phyloP scores from a whole-genome alignment of 805 yeast species.

The Scheffersomyces lignosus region DNA sequence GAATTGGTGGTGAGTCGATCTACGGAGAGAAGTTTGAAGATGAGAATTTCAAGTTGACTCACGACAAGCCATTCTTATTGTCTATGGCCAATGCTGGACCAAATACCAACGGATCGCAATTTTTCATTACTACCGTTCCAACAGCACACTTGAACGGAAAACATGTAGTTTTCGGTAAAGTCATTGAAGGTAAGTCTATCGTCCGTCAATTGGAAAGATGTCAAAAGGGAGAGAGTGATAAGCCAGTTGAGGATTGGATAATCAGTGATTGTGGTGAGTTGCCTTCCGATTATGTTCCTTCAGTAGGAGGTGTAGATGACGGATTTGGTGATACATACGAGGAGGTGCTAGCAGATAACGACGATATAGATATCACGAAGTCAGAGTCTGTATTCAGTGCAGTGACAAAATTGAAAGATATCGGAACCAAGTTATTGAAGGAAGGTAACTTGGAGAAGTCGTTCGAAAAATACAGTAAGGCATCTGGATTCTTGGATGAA shows the following conservation, averaged over 20 bases:
- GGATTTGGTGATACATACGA: constrained; percentile 86
- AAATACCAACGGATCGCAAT: constrained; percentile 94
- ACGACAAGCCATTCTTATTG: constrained; percentile 81
- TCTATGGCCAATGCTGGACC: constrained; percentile 99
- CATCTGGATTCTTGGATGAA: constrained; percentile 65
- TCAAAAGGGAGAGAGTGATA: constrained; percentile 65
- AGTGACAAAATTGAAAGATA: constrained; percentile 62
- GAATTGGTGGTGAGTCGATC: constrained; percentile 46
- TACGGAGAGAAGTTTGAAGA: constrained; percentile 72
- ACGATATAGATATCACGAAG: constrained; percentile 54
- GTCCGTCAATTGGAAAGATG: constrained; percentile 76
- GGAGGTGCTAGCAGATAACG: constrained; percentile 73
- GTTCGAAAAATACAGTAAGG: constrained; percentile 68
- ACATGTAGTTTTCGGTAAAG: constrained; percentile 95
- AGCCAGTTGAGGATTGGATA: constrained; percentile 68
- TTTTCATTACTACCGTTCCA: constrained; percentile 87
- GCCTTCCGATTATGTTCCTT: constrained; percentile 56
- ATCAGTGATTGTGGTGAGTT: constrained; percentile 80
- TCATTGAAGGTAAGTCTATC: constrained; percentile 74
- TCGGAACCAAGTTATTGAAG: constrained; percentile 78
- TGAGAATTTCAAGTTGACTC: constrained; percentile 76
- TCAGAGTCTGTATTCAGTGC: constrained; percentile 71
- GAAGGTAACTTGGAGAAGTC: constrained; percentile 58
- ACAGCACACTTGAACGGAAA: constrained; percentile 95
- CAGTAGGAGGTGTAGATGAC: constrained; percentile 56